These are phyloP conservation scores for Phytopythium litorale DNA, from an alignment of 352 stramenopile genomes.

Conservation along the genomic window DNA sequence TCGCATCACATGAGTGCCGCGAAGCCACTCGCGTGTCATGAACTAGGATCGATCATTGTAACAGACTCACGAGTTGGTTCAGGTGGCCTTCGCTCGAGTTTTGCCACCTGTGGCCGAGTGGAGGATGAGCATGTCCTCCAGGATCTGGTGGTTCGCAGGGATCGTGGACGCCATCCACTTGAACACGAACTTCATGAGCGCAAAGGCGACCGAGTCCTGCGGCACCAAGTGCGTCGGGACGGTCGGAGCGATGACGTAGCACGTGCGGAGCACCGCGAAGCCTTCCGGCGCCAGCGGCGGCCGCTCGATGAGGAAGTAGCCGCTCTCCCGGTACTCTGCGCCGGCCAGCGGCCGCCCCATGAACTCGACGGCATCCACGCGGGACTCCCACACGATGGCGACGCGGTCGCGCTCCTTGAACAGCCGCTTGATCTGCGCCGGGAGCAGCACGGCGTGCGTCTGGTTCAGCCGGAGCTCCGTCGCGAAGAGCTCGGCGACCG, in stretches of 20 bases:
- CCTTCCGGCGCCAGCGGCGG: constrained; percentile 12
- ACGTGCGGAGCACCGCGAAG: constrained; percentile 1
- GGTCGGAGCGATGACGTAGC: constrained; percentile 1
- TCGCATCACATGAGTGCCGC: neutral
- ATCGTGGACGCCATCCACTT: constrained; percentile 12
- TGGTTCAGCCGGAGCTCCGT: constrained; percentile 43
- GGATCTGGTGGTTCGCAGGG: constrained; percentile 9
- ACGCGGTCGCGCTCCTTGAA: constrained; percentile 44
- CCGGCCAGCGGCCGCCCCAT: constrained; percentile 28
- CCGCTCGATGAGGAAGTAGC: constrained; percentile 49
- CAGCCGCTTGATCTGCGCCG: constrained; percentile 49
- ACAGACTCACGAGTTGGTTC: too few relatives aligned
- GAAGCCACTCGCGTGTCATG: neutral
- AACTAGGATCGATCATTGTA: too few relatives aligned
- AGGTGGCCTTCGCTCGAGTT: too few relatives aligned
- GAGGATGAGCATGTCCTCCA: constrained; percentile 9
- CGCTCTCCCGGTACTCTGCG: constrained; percentile 46
- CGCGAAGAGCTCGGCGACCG: constrained; percentile 51
- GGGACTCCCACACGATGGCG: constrained; percentile 54
- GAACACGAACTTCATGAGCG: constrained; percentile 13
- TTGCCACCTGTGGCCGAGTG: neutral
- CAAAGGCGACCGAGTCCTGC: neutral
- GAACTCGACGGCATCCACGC: constrained; percentile 51
- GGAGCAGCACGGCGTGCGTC: constrained; percentile 33
- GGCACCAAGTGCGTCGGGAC: constrained; percentile 1